Evolutionary conservation across 2,329 filamentous ascomycete species (phyloP).

Genomic region (Aspergillus latus): DNA sequence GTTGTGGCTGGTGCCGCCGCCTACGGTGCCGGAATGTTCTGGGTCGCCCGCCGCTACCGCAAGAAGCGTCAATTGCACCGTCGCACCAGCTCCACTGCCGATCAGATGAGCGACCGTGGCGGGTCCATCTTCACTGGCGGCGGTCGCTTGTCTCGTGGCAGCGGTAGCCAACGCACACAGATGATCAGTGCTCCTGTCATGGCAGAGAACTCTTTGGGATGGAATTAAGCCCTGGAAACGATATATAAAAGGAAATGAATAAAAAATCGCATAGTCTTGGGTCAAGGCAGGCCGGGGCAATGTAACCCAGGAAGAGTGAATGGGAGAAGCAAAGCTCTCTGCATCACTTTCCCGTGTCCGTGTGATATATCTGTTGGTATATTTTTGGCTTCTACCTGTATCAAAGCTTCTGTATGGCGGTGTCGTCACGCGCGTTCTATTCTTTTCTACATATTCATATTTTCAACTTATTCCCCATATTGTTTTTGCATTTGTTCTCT

Average conservation of each 20-base stretch:
- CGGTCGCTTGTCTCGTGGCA: slow-evolving; percentile 44
- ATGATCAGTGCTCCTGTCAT: slow-evolving; percentile 88
- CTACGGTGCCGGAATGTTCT: slow-evolving; percentile 94
- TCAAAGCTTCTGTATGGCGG: slow-evolving; percentile 19
- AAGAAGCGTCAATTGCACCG: slow-evolving; percentile 76
- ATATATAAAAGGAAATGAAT: slow-evolving; percentile 17
- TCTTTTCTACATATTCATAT: slow-evolving; percentile 23
- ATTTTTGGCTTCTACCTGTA: slow-evolving; percentile 28
- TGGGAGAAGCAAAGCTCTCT: slow-evolving; percentile 13
- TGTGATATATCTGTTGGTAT: slow-evolving; percentile 15
- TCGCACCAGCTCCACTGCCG: slow-evolving; percentile 69
- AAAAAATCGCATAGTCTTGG: slow-evolving; percentile 9
- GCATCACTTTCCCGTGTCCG: slow-evolving; percentile 7
- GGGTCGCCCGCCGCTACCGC: slow-evolving; percentile 86
- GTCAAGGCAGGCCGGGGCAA: slow-evolving; percentile 20
- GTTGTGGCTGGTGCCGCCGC: slow-evolving; percentile 75
- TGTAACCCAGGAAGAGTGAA: slow-evolving; percentile 10
- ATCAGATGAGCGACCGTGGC: slow-evolving; percentile 67
- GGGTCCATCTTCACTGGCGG: slow-evolving; percentile 44
- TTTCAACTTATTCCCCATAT: slow-evolving; percentile 38
- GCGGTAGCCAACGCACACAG: slow-evolving; percentile 64
- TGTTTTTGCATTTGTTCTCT: slow-evolving; percentile 27
- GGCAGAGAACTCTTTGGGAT: slow-evolving; percentile 91
- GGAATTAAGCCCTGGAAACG: slow-evolving; percentile 65
- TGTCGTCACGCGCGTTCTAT: slow-evolving; percentile 19